Evolutionary conservation across 2,329 filamentous ascomycete species (phyloP).

Genomic region (Taxawa tesnikishii): DNA sequence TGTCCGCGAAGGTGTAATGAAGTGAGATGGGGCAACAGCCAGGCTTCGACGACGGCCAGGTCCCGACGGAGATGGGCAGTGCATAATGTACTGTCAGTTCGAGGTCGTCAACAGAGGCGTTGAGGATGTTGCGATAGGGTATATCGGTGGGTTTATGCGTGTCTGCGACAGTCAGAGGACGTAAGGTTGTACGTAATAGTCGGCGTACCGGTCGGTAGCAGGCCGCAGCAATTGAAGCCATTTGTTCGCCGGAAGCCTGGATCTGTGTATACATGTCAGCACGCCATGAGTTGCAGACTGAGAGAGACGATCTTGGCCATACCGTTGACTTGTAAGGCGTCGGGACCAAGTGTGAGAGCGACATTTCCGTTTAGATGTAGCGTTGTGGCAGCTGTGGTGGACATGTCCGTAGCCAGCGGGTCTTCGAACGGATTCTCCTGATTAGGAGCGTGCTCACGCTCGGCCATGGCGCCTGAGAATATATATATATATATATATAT

Average conservation of each 20-base stretch:
- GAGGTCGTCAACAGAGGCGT: conserved; percentile 53
- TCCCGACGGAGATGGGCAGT: conserved; percentile 38
- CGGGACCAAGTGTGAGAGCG: conserved; percentile 47
- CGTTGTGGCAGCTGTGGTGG: conserved; percentile 12
- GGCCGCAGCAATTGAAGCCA: conserved; percentile 42
- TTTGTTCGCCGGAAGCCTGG: conserved; percentile 39
- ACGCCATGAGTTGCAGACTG: not conserved
- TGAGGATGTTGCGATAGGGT: conserved; percentile 73
- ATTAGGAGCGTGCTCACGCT: too few relatives aligned
- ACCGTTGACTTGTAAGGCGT: conserved; percentile 49
- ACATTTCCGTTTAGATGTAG: conserved; percentile 45
- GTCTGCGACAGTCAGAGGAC: conserved; percentile 3
- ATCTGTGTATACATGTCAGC: conserved; percentile 26
- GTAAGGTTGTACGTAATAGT: not conserved
- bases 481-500: too few relatives aligned
- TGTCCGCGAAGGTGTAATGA: conserved; percentile 44
- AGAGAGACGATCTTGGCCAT: conserved; percentile 15
- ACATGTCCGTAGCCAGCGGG: not conserved
- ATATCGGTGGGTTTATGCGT: conserved; percentile 46
- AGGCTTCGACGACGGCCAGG: too few relatives aligned
- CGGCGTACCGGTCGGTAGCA: conserved; percentile 37
- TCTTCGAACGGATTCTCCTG: not conserved
- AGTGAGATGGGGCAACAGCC: conserved; percentile 49
- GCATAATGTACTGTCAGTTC: conserved; percentile 65
- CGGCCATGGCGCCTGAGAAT: too few relatives aligned